phyloP scores from a whole-genome alignment of 176 grass and related monocot species.

The Oryza meridionalis region DNA sequence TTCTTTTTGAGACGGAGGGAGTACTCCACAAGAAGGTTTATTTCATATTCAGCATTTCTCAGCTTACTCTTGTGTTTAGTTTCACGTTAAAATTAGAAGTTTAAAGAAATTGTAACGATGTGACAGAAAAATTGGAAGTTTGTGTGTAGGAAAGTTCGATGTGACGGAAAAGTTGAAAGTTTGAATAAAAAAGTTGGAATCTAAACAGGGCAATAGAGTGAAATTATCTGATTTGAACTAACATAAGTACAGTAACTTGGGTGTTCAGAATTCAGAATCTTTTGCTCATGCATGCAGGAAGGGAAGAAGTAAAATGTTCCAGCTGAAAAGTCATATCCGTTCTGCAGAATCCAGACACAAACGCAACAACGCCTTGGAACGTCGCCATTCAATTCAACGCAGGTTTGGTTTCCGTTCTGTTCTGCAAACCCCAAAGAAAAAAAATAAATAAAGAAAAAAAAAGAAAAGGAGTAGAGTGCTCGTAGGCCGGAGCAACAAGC shows the following conservation, averaged over 20 bases:
- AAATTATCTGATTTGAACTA: neutral
- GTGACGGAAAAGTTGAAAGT: too few relatives aligned
- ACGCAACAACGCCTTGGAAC: neutral
- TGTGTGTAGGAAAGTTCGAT: too few relatives aligned
- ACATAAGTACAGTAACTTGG: neutral
- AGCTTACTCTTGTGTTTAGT: too few relatives aligned
- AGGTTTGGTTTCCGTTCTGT: neutral
- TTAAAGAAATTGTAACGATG: too few relatives aligned
- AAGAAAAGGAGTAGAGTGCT: neutral
- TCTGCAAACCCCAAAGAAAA: neutral
- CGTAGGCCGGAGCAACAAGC: neutral
- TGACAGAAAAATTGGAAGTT: too few relatives aligned
- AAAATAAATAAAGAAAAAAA: neutral
- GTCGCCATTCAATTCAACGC: constrained; percentile 4
- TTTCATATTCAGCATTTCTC: neutral
- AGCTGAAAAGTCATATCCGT: neutral
- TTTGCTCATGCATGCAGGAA: neutral
- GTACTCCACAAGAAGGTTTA: neutral
- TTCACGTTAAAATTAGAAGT: too few relatives aligned
- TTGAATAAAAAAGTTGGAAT: too few relatives aligned
- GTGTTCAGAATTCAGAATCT: neutral
- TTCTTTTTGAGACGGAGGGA: too few relatives aligned
- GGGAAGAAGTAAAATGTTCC: neutral
- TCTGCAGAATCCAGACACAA: neutral
- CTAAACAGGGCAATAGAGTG: too few relatives aligned